Evolutionary conservation across 2,329 filamentous ascomycete species (phyloP), one percentile per base, ranked within the genome.

Genomic region (Orbilia quercus): DNA sequence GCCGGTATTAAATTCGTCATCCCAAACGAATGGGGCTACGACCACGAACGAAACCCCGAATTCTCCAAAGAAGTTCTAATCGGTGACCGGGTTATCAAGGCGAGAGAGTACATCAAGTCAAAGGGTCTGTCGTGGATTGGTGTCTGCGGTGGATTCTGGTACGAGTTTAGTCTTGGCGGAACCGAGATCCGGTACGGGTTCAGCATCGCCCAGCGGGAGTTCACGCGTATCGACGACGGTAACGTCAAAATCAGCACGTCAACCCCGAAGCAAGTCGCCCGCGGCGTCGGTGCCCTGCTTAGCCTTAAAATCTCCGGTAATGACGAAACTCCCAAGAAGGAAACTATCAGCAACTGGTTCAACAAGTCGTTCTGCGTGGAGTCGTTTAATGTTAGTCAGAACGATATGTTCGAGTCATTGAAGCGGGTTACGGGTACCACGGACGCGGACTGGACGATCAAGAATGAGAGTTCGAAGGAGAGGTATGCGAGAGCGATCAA

Each of bases 321-420:
- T 0, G 80, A 79, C 57, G 78, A 75, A 40, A 78, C 78, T 0
- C 81, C 82, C 36, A 77, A 75, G 5, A 79, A 80, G 6, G 76
- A 79, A 1, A 81, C 81, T 7, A 65, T 87, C 7, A 81, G 81
- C 6, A 75, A 78, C 34, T 87, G 82, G 76, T 79, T 80, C 1
- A 86, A 88, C 78, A 82, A 83, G 54, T 75, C 77, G 0, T 77
- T 89, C 1, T 86, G 83, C 75, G 75, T 88, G 9, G 82, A 81
- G 6, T 88, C 85, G 72, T 90, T 89, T 80, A 78, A 81, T 9
- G 76, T 88, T 71, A 86, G 80, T 69, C 89, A 91, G 79, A 82
- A 83, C 9, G 88, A 91, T 7, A 90, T 91, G 82, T 83, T 91
- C 60, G 84, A 85, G 40, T 84, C 84, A n/a, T 79, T 88, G 11